phyloP scores from a whole-genome alignment of 2,329 filamentous ascomycete genomes.

The Coniochaeta pulveracea region DNA sequence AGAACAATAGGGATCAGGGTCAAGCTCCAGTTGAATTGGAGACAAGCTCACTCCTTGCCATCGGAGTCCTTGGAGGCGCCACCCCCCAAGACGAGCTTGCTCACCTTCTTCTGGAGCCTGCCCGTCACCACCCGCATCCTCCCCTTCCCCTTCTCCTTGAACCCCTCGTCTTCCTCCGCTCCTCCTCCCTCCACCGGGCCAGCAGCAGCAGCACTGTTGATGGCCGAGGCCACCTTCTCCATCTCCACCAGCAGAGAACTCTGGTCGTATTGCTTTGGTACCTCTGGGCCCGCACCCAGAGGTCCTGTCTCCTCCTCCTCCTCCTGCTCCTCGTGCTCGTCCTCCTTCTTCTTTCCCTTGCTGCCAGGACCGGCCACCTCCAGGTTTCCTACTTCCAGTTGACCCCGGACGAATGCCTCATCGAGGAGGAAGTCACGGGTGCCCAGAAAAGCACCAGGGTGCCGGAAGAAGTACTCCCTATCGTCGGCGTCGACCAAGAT shows the following conservation, averaged over 20 bases:
- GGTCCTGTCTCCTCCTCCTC: conserved; percentile 1
- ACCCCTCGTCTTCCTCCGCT: background rate
- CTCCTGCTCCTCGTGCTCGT: background rate
- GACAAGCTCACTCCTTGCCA: background rate
- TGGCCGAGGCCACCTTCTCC: background rate
- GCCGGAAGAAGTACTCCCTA: conserved; percentile 5
- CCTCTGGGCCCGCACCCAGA: too few relatives aligned
- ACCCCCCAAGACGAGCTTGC: conserved; percentile 1
- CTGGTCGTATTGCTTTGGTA: conserved; percentile 1
- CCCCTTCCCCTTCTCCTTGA: background rate
- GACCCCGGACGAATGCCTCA: background rate
- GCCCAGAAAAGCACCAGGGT: conserved; percentile 4
- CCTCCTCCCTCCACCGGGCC: conserved; percentile 1
- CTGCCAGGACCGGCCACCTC: background rate
- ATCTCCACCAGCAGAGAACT: background rate
- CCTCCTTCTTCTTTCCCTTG: background rate
- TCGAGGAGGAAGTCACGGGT: background rate
- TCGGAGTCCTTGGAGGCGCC: background rate
- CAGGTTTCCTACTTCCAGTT: background rate
- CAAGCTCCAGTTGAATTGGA: too few relatives aligned
- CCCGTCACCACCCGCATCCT: background rate
- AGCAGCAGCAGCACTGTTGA: too few relatives aligned
- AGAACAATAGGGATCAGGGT: too few relatives aligned
- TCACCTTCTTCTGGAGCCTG: conserved; percentile 1
- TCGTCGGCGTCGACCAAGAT: conserved; percentile 8